Base-by-base conservation (phyloP, 2,329 filamentous ascomycete genomes). In the Didymella pinodella region DNA sequence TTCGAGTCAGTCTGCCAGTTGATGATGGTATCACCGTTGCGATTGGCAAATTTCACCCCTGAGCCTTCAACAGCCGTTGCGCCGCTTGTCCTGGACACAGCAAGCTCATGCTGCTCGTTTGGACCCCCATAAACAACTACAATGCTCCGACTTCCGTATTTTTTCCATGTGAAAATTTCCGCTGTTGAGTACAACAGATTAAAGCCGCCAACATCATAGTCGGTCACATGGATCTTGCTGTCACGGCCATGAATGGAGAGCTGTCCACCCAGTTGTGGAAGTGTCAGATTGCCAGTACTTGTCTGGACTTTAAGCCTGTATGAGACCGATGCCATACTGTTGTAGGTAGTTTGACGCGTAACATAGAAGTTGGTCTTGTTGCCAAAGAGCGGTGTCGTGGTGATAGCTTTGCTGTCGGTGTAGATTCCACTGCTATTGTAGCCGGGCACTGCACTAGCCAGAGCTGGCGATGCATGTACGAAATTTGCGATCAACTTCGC, bases 401-500 rank as follows among this genome's bases (percentile, higher is more conserved):
- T 82, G 10, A 89, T 79, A 31, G 81, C 78, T 0, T 71, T 57
- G 38, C 81, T 65, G 25, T 67, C 57, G n/a, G 66, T 56, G 45
- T 67, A 69, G 3, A 65, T 12, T 4, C 63, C 67, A 5, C 65
- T 64, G 2, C 55, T 63, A 48, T 66, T 68, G 32, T 57, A 65
- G 25, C 68, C 67, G 2, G 67, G 64, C n/a, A 64, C 65, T 16
- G 70, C 83, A 1, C 83, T 83, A 10, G 91, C 77, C 65, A 90
- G 91, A 0, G 84, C 85, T 0, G 89, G 87, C 0, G 89, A 90
- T 0, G 86, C 88, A 65, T 87, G 87, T 32, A 91, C 72, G 74
- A 93, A 93, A 64, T 91, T 88, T 22, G 85, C 89, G 59, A 91
- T 79, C 1, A 93, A 82, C 69, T 93, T 94, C 12, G 90, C 79